phyloP scores from a whole-genome alignment of 345 rosid genomes.

The Sapria himalayana region DNA sequence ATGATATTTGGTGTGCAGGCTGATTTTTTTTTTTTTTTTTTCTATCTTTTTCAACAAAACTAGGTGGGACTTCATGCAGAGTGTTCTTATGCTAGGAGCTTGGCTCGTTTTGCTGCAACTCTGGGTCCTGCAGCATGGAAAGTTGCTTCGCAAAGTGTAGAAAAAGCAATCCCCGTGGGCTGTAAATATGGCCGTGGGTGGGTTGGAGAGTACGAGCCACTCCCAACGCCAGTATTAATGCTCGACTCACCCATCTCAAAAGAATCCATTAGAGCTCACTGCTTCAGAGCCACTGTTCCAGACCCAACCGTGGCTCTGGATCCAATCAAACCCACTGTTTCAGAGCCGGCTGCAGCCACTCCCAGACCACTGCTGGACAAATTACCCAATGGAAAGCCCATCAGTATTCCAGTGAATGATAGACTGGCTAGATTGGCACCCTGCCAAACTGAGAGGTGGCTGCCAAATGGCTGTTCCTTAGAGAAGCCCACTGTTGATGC shows the following conservation, averaged over 20 bases:
- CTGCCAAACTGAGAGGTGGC: too few relatives aligned
- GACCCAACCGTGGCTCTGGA: too few relatives aligned
- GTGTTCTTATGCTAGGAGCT: conserved; percentile 61
- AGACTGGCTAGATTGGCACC: conserved; percentile 20
- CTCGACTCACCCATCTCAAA: conserved; percentile 23
- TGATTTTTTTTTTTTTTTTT: too few relatives aligned
- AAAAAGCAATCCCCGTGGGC: conserved; percentile 45
- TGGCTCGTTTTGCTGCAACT: conserved; percentile 69
- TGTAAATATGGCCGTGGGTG: conserved; percentile 70
- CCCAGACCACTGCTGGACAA: too few relatives aligned
- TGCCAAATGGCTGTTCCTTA: too few relatives aligned
- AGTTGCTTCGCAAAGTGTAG: conserved; percentile 61
- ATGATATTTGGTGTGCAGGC: too few relatives aligned
- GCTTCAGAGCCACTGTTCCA: too few relatives aligned
- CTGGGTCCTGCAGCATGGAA: conserved; percentile 77
- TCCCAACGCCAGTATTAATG: conserved; percentile 59
- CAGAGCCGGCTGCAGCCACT: too few relatives aligned
- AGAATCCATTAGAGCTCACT: too few relatives aligned
- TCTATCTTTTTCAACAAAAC: conserved; percentile 1
- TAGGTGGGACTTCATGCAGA: conserved; percentile 86
- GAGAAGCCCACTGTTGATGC: conserved; percentile 12
- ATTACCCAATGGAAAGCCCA: conserved; percentile 29
- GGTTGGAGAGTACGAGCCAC: conserved; percentile 84
- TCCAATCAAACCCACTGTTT: too few relatives aligned
- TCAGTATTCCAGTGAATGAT: conserved; percentile 13